Base-by-base conservation (phyloP, 129 eudicot species). In the Kitagawia praeruptora region DNA sequence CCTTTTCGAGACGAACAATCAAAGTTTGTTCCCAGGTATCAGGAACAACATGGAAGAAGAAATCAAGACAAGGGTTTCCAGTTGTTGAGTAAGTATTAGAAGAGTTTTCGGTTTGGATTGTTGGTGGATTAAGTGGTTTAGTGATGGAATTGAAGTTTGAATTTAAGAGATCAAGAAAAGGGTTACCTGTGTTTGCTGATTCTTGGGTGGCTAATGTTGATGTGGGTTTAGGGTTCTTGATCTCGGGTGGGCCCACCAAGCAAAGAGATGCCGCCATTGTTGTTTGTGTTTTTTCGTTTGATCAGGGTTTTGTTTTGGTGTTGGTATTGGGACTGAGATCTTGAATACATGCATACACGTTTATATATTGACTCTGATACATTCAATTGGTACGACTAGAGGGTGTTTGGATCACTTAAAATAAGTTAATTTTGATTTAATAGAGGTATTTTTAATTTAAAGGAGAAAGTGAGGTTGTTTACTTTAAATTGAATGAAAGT, bases 21-120 rank as follows among this genome's bases (percentile, higher is more conserved):
- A 25, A 42, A 23, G 3, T 61, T 12, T 0, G 7, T 3, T 53
- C 1, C 3, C 58, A 44, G 3, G 81, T 78, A 3, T 44, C n/a
- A 0, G 81, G 81, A 46, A 78, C 81, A 3, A 64, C 74, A 21
- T 78, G 81, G 31, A 63, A 78, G 27, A 63, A 78, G 41, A 78
- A 78, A n/a, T 78, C 81, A 25, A 77, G 54, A 27, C 74, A 77
- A 0, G 81, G 81, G 6, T 64, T 78, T 0, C 63, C 75, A 5
- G 31, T 44, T 25, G 81, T 2, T 3, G 34, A 4, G 10, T 39
- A 78, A 5, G 75, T 45, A 5, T 58, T 9, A 2, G 80, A 78
- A 16, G 13, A 3, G 75, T 78, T 78, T 63, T 79, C 48, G 1
- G 76, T 79, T 5, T 4, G 2, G 0, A 14, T 37, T 21, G 13